phyloP scores from a whole-genome alignment of 2,329 filamentous ascomycete genomes.

The Botrytis hyacinthi region DNA sequence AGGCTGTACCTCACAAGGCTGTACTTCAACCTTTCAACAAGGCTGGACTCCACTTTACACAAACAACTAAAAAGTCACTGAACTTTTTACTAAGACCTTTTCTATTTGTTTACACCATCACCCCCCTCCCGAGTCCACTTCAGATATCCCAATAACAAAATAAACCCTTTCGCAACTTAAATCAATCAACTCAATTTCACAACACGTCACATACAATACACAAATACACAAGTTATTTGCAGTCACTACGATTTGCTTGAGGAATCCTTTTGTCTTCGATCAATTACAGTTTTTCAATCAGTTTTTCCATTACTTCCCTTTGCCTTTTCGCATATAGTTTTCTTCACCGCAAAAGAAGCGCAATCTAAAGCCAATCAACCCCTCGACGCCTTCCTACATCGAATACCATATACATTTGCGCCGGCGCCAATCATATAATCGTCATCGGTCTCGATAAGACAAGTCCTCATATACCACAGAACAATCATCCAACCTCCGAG shows the following conservation, averaged over 20 bases:
- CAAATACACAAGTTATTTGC: constrained; percentile 5
- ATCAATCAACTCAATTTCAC: neutral
- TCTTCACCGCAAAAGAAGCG: constrained; percentile 12
- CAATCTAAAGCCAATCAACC: neutral
- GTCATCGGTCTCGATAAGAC: neutral
- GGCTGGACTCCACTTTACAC: neutral
- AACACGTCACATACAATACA: neutral
- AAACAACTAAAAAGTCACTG: neutral
- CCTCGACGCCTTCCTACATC: constrained; percentile 4
- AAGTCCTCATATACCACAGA: neutral
- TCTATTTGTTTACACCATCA: constrained; percentile 2
- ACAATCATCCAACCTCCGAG: neutral
- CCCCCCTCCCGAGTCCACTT: neutral
- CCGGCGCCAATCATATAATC: constrained; percentile 4
- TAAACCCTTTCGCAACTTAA: neutral
- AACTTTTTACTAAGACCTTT: neutral
- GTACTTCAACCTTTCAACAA: neutral
- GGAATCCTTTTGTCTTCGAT: neutral
- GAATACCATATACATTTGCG: neutral
- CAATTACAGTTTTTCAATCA: neutral
- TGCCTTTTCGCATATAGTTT: neutral
- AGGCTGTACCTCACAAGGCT: neutral
- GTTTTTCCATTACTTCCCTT: neutral
- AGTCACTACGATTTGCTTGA: constrained; percentile 9
- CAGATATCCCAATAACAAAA: constrained; percentile 1